Evolutionary conservation across 768 basidiomycete species (phyloP).

Genomic region (Pholiota conissans): DNA sequence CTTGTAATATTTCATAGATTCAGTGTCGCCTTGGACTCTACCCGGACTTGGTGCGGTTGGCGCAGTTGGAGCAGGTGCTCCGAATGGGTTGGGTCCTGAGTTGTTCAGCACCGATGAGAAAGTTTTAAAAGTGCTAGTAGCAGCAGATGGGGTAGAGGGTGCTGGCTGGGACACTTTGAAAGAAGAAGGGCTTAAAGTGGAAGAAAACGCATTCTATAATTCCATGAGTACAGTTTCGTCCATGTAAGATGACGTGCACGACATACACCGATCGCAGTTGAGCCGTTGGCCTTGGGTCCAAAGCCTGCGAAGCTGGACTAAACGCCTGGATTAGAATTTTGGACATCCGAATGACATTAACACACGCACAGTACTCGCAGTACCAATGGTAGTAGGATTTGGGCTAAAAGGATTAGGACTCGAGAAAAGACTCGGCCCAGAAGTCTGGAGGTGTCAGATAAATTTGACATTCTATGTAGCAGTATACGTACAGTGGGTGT

Average conservation of each 20-base stretch:
- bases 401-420: background rate
- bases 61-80: slow-evolving; percentile 1
- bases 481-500: slow-evolving; percentile 8
- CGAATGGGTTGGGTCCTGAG: slow-evolving; percentile 13
- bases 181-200: slow-evolving; percentile 24
- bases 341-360: background rate
- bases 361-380: background rate
- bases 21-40: slow-evolving; percentile 21
- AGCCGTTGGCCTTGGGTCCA: slow-evolving; percentile 4
- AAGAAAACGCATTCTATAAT: slow-evolving; percentile 10
- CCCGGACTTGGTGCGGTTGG: background rate
- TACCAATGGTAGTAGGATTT: background rate
- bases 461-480: too few species aligned
- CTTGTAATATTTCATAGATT: slow-evolving; percentile 54
- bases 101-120: slow-evolving; percentile 45
- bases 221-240: background rate
- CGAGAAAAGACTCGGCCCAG: background rate
- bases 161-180: background rate
- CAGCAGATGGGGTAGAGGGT: slow-evolving; percentile 16
- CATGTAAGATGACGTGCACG: background rate
- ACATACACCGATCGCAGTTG: too few species aligned
- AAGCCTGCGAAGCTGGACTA: slow-evolving; percentile 13
- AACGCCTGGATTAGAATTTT: background rate
- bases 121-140: slow-evolving; percentile 50
- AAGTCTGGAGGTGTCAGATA: too few species aligned